Conservation (phyloP, 2,329 filamentous ascomycete species). For the Podosphaera xanthii region DNA sequence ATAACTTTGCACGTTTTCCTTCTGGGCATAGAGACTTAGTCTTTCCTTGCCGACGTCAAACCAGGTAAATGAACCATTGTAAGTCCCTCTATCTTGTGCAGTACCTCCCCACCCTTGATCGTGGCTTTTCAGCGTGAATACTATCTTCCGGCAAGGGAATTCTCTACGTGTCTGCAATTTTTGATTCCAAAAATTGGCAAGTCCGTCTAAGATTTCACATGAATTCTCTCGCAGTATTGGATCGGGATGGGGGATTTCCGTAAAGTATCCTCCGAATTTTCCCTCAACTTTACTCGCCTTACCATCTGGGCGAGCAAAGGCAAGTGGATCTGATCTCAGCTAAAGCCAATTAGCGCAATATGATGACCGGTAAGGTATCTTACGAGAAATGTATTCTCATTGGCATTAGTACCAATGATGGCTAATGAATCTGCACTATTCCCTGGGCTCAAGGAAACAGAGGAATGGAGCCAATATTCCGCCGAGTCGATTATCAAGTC, state of each 20-base stretch:
- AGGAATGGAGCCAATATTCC: slow-evolving; percentile 35
- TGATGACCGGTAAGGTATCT: slow-evolving; percentile 3
- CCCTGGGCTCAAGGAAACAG: slow-evolving; percentile 11
- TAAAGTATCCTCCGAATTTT: slow-evolving; percentile 2
- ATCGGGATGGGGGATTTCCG: slow-evolving; percentile 6
- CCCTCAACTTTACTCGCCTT: slow-evolving; percentile 3
- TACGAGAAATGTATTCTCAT: slow-evolving; percentile 22
- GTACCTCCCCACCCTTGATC: slow-evolving; percentile 34
- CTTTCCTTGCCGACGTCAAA: slow-evolving; percentile 38
- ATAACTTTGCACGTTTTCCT: neutral
- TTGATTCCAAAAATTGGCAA: slow-evolving; percentile 7
- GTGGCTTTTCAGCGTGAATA: slow-evolving; percentile 31
- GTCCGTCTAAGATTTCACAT: slow-evolving; percentile 7
- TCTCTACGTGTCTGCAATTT: slow-evolving; percentile 8
- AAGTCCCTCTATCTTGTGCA: slow-evolving; percentile 18
- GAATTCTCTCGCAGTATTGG: neutral
- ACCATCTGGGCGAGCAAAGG: slow-evolving; percentile 5
- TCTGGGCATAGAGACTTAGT: slow-evolving; percentile 13
- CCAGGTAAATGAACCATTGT: slow-evolving; percentile 32
- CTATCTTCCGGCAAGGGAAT: slow-evolving; percentile 33
- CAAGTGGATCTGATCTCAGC: slow-evolving; percentile 14
- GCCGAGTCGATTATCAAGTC: slow-evolving; percentile 33
- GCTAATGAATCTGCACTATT: slow-evolving; percentile 5
- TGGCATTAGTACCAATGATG: slow-evolving; percentile 3
- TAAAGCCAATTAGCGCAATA: slow-evolving; percentile 3